Base-by-base conservation (phyloP, 352 stramenopile species). In the Pythium aphanidermatum region DNA sequence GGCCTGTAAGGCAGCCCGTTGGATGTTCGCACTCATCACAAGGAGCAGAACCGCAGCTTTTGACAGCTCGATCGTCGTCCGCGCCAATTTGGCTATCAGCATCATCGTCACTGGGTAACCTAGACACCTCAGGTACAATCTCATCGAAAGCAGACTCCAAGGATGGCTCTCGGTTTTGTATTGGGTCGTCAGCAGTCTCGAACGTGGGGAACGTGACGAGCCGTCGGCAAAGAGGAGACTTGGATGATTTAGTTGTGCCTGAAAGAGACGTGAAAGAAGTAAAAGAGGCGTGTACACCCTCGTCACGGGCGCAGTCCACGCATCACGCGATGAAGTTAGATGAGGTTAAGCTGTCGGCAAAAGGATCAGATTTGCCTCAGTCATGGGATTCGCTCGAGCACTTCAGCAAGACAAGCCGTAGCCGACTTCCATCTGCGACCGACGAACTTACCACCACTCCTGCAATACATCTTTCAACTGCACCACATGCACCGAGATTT, bases 331-430 rank as follows among this genome's bases (percentile, higher is more conserved):
- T 42, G 10, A 12, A 31, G 5, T 9, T 13, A 2, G 17, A 38
- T 17, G 3, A 13, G 28, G 28, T 13, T 26, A 20, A 20, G 27
- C 14, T 19, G 26, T 13, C 14, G 38, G 23, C 23, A 20, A 31
- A 16, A 27, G 24, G 8, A 10, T 19, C 7, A 48, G 25, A 28
- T 28, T 12, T 37, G 16, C 14, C 51, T 7, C 39, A 49, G 3
- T 70, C 73, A 9, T 86, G 75, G 72, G 80, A 92, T 30, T 81
- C 65, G 16, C 63, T 92, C 5, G 80, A 89, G 45, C 78, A 83
- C n/a, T 88, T 92, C 41, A 89, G 75, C 35, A 84, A 83, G 50
- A 86, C 68, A 0, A 89, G 74, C 29, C 60, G 68, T 30, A 86
- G 66, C 28, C 72, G 80, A 1, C 39, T 88, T 1, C 44, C 72